These are phyloP conservation scores for Apiospora saccharicola DNA, from an alignment of 2,329 filamentous ascomycete genomes.

Conservation along the genomic window DNA sequence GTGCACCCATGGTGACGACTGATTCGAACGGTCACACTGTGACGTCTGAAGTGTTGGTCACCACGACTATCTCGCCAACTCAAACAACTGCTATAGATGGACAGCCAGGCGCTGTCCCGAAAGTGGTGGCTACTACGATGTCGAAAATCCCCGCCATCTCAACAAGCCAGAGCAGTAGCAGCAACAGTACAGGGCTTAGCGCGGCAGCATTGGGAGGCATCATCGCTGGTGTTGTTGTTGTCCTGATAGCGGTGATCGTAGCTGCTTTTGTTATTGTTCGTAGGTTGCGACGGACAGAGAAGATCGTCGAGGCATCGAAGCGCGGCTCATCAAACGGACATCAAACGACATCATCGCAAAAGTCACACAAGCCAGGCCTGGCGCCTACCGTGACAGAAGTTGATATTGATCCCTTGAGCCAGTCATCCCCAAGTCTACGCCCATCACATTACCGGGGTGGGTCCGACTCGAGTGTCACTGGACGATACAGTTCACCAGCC, in stretches of 20 bases:
- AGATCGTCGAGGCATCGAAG: constrained; percentile 45
- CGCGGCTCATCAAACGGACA: constrained; percentile 43
- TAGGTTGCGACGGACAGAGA: constrained; percentile 55
- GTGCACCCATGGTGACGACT: constrained; percentile 54
- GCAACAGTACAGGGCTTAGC: constrained; percentile 46
- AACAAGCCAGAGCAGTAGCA: constrained; percentile 33
- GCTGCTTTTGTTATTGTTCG: constrained; percentile 58
- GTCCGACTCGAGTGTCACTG: constrained; percentile 33
- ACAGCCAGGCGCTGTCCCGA: constrained; percentile 44
- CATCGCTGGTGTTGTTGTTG: constrained; percentile 56
- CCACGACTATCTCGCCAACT: constrained; percentile 42
- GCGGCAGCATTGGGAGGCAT: constrained; percentile 59
- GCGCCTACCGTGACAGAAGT: constrained; percentile 52
- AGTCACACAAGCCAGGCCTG: constrained; percentile 48
- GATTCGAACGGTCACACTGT: constrained; percentile 46
- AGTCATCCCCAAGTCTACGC: constrained; percentile 40
- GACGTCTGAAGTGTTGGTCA: constrained; percentile 52
- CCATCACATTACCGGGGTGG: constrained; percentile 32
- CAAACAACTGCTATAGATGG: constrained; percentile 38
- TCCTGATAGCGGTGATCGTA: constrained; percentile 56
- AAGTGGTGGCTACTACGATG: constrained; percentile 53
- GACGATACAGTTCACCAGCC: constrained; percentile 31
- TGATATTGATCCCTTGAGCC: constrained; percentile 50
- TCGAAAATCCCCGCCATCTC: constrained; percentile 48
- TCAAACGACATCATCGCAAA: constrained; percentile 44